phyloP scores from a whole-genome alignment of 192 early-diverging fungal genomes.

The Umbelopsis vinacea region DNA sequence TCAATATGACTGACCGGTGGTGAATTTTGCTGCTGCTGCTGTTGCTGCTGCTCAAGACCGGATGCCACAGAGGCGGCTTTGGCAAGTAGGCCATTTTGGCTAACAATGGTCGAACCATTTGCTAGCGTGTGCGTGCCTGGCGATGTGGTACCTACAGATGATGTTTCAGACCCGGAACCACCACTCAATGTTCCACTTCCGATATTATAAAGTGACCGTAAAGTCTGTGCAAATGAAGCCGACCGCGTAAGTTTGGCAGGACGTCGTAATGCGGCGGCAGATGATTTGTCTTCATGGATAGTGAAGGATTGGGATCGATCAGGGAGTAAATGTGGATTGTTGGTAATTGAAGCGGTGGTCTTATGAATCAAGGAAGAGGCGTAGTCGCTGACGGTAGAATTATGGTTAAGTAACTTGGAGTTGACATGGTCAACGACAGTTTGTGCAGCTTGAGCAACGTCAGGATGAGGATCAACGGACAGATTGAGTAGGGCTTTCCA shows the following conservation, averaged over 20 bases:
- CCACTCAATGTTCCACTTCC: slow-evolving; percentile 25
- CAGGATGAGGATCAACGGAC: slow-evolving; percentile 80
- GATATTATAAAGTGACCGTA: slow-evolving; percentile 42
- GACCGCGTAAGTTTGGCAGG: slow-evolving; percentile 43
- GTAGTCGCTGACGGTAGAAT: slow-evolving; percentile 37
- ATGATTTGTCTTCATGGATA: slow-evolving; percentile 14
- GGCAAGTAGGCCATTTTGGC: neutral
- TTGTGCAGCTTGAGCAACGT: slow-evolving; percentile 71
- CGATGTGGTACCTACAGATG: neutral
- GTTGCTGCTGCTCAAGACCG: neutral
- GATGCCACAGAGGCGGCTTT: slow-evolving; percentile 7
- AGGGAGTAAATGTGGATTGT: slow-evolving; percentile 24
- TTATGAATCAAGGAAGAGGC: slow-evolving; percentile 32
- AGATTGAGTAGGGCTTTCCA: slow-evolving; percentile 87
- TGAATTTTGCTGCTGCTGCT: neutral
- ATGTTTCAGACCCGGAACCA: neutral
- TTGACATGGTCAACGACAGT: slow-evolving; percentile 77
- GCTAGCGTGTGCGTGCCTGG: neutral
- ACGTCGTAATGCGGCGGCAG: slow-evolving; percentile 12
- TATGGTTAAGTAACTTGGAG: slow-evolving; percentile 41
- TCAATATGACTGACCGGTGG: neutral
- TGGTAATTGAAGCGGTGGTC: neutral
- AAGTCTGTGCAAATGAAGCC: slow-evolving; percentile 40
- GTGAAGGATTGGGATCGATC: slow-evolving; percentile 35
- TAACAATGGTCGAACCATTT: neutral